Percentiles rank a stretch among this genome's conserved stretches.
Conservation (phyloP, 306 rosid species). For the Argentina anserina region DNA sequence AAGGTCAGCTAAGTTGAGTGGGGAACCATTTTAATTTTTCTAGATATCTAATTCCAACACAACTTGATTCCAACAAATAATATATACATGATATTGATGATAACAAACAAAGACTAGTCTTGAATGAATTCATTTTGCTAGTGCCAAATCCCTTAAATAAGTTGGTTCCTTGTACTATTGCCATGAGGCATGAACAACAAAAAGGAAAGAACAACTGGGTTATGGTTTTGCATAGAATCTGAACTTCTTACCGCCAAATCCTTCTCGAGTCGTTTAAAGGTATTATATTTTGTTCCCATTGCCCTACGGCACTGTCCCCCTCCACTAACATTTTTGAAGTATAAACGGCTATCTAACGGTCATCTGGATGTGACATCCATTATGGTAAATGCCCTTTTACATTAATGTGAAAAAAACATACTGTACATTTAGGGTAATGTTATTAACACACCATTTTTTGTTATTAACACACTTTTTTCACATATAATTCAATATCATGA, state of each 20-base stretch:
- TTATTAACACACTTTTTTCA: too few species aligned
- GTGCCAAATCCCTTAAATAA: neutral
- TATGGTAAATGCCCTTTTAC: neutral
- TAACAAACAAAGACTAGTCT: neutral
- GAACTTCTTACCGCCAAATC: neutral
- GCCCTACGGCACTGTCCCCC: neutral
- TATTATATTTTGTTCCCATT: neutral
- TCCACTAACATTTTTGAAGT: constrained; percentile 8
- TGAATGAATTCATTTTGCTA: neutral
- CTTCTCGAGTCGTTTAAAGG: neutral
- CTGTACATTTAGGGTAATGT: too few species aligned
- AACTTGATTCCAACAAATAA: neutral
- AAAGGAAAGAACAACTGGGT: too few species aligned
- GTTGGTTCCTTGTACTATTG: neutral
- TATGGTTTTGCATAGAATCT: neutral
- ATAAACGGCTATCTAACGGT: constrained; percentile 25
- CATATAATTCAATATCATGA: too few species aligned
- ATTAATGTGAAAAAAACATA: neutral
- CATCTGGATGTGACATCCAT: neutral
- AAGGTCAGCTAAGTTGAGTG: neutral
- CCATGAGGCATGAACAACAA: neutral
- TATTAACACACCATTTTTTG: too few species aligned
- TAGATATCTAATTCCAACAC: constrained; percentile 1
- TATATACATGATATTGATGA: neutral
- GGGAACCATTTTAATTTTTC: neutral